Evolutionary conservation across 345 rosid genomes (phyloP).

Genomic region (Mercurialis annua): DNA sequence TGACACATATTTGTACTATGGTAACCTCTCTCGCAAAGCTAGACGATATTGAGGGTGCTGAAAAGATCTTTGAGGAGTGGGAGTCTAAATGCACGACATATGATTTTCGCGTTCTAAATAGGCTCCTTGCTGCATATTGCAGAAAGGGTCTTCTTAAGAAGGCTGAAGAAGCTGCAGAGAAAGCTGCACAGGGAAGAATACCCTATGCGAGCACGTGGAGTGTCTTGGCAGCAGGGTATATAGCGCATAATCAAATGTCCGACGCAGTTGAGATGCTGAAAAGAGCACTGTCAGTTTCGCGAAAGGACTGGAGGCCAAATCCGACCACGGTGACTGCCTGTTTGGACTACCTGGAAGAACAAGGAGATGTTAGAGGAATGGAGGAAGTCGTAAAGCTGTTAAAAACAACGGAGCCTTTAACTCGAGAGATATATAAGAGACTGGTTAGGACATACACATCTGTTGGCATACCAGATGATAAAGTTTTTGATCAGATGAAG

Average conservation of each 20-base stretch:
- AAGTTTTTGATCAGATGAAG: constrained; percentile 22
- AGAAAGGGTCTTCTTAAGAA: constrained; percentile 22
- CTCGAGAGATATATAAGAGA: constrained; percentile 19
- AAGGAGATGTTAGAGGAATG: constrained; percentile 23
- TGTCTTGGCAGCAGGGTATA: constrained; percentile 21
- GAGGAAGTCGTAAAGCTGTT: constrained; percentile 16
- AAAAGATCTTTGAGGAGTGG: constrained; percentile 31
- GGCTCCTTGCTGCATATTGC: constrained; percentile 27
- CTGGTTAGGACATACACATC: constrained; percentile 20
- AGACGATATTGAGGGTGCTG: constrained; percentile 37
- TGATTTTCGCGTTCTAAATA: constrained; percentile 21
- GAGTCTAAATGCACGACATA: constrained; percentile 16
- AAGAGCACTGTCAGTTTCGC: constrained; percentile 14
- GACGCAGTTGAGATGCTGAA: constrained; percentile 34
- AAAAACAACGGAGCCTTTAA: constrained; percentile 18
- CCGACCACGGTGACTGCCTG: constrained; percentile 13
- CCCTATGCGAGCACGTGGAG: constrained; percentile 25
- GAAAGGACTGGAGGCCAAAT: constrained; percentile 21
- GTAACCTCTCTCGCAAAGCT: constrained; percentile 20
- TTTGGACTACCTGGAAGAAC: constrained; percentile 27
- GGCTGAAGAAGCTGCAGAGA: constrained; percentile 26
- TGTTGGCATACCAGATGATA: constrained; percentile 18
- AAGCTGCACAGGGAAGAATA: constrained; percentile 16
- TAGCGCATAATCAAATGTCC: constrained; percentile 17
- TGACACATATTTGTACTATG: constrained; percentile 9